Evolutionary conservation across 805 yeast genomes (phyloP).

Genomic region (Saturnispora zaruensis): DNA sequence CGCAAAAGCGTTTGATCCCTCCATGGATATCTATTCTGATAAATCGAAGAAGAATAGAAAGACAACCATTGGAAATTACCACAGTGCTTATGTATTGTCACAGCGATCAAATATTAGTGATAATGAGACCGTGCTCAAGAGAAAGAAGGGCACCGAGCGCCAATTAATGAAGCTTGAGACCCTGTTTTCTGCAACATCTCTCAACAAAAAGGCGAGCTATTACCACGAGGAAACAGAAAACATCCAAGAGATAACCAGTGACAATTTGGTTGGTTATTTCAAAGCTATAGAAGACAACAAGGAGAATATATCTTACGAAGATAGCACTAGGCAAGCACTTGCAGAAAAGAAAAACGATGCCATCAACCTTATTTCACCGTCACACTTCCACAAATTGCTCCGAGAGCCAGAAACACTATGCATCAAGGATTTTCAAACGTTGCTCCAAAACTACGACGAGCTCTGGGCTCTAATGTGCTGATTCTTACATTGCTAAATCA

Average conservation of each 20-base stretch:
- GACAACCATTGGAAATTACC: background rate
- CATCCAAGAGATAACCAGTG: background rate
- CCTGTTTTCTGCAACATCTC: background rate
- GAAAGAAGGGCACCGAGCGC: background rate
- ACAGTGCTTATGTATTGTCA: background rate
- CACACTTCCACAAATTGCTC: background rate
- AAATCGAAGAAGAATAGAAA: background rate
- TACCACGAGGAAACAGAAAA: background rate
- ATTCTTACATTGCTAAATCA: background rate
- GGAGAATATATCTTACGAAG: background rate
- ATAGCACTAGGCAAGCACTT: background rate
- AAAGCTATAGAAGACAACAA: background rate
- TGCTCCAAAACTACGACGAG: conserved; percentile 10
- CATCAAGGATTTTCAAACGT: conserved; percentile 3
- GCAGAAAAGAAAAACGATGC: background rate
- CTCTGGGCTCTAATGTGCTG: conserved; percentile 4
- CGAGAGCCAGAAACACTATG: background rate
- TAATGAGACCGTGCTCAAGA: background rate
- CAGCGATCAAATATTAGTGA: background rate
- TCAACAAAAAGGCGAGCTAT: background rate
- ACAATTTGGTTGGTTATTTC: background rate
- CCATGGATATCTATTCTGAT: background rate
- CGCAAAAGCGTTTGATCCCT: background rate
- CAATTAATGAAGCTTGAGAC: background rate
- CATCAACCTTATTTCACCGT: background rate